These are phyloP conservation scores for Metarhizium sp. DNA, from an alignment of 2,329 filamentous ascomycete genomes.

Conservation along the genomic window DNA sequence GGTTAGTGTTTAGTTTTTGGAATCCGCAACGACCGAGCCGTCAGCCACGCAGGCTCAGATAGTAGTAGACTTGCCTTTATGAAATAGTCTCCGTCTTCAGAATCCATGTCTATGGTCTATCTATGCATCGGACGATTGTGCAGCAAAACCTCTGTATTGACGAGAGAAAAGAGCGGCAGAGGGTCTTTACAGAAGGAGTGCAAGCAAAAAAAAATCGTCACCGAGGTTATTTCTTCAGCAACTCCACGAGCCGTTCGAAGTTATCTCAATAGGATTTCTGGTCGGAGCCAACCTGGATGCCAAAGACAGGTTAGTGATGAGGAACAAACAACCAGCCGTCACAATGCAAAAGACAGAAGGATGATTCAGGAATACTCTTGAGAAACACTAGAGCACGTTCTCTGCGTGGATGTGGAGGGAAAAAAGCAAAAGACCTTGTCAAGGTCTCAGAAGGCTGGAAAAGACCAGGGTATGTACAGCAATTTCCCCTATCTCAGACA, in stretches of 20 bases:
- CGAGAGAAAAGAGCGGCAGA: slow-evolving; percentile 1
- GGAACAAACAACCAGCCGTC: not conserved
- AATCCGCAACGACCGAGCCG: not conserved
- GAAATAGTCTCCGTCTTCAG: slow-evolving; percentile 83
- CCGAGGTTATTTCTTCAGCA: not conserved
- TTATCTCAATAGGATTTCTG: not conserved
- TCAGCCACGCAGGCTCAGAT: not conserved
- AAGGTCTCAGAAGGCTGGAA: not conserved
- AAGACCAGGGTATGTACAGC: not conserved
- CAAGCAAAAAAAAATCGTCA: not conserved
- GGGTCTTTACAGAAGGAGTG: not conserved
- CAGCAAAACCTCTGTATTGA: not conserved
- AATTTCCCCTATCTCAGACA: not conserved
- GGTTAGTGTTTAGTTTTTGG: slow-evolving; percentile 19
- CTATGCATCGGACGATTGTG: slow-evolving; percentile 14
- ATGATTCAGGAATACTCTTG: not conserved
- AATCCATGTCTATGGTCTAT: slow-evolving; percentile 52
- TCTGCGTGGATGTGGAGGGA: not conserved
- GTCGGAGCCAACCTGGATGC: not conserved
- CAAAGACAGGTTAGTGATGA: not conserved
- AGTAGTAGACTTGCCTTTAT: slow-evolving; percentile 57
- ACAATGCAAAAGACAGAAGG: not conserved
- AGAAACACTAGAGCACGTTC: not conserved
- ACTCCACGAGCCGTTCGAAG: not conserved
- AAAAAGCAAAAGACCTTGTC: not conserved